A percentile compares a stretch with the other conserved stretches of the same genome.
Conservation (phyloP, 2,329 filamentous ascomycete species). For the Xenosphaeropsis pyriputrescens region DNA sequence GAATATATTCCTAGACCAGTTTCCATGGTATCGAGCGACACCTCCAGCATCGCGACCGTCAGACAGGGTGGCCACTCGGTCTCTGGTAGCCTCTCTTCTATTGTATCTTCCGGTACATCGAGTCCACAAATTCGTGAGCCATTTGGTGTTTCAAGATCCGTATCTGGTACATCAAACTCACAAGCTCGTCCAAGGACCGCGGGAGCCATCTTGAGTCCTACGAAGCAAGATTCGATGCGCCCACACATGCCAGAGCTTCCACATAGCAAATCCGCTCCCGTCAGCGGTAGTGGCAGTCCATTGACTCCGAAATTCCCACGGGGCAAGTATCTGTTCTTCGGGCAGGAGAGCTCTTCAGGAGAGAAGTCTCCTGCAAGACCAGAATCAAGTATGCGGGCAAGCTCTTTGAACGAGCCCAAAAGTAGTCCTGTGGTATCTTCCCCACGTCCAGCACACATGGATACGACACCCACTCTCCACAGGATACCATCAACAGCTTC, state of each 20-base stretch:
- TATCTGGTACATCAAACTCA: slow-evolving; percentile 23
- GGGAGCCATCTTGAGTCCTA: slow-evolving; percentile 40
- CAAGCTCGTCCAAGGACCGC: slow-evolving; percentile 54
- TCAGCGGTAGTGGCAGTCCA: slow-evolving; percentile 18
- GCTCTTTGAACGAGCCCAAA: slow-evolving; percentile 9
- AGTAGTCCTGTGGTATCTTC: slow-evolving; percentile 5
- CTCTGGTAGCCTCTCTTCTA: slow-evolving; percentile 67
- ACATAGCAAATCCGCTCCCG: slow-evolving; percentile 10
- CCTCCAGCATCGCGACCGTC: slow-evolving; percentile 61
- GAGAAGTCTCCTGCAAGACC: slow-evolving; percentile 28
- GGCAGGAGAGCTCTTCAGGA: slow-evolving; percentile 14
- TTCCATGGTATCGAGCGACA: slow-evolving; percentile 74
- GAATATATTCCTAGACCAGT: slow-evolving; percentile 74
- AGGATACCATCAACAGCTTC: slow-evolving; percentile 9
- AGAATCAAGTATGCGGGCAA: too few relatives aligned
- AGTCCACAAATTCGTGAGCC: slow-evolving; percentile 23
- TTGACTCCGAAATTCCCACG: slow-evolving; percentile 15
- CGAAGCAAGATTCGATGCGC: slow-evolving; percentile 39
- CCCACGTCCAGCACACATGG: slow-evolving; percentile 2
- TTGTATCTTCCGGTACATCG: slow-evolving; percentile 46
- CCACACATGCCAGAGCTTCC: slow-evolving; percentile 27
- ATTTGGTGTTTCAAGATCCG: slow-evolving; percentile 21
- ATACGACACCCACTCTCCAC: slow-evolving; percentile 11
- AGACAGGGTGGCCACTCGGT: slow-evolving; percentile 52
- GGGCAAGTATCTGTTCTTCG: slow-evolving; percentile 19